Evolutionary conservation across 2,329 filamentous ascomycete genomes (phyloP).

Genomic region (Xylariaceae sp.): DNA sequence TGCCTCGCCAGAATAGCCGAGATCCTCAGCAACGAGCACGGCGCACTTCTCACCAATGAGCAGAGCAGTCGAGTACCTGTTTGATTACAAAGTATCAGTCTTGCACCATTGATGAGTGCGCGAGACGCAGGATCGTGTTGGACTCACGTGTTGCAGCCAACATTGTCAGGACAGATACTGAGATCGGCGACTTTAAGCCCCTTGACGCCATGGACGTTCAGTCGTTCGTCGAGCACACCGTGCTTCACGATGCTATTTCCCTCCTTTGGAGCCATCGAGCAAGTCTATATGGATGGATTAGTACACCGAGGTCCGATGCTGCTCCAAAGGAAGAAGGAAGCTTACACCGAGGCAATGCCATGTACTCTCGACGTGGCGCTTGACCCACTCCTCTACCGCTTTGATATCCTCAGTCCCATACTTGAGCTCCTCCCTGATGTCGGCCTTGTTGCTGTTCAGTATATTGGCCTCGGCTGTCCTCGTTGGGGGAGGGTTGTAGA

Average conservation of each 20-base stretch:
- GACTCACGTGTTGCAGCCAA: conserved; percentile 60
- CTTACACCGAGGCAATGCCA: conserved; percentile 58
- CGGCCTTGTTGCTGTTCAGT: conserved; percentile 60
- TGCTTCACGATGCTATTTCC: conserved; percentile 78
- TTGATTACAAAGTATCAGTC: too few relatives aligned
- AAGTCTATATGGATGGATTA: conserved; percentile 42
- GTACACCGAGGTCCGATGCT: not conserved
- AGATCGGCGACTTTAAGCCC: conserved; percentile 73
- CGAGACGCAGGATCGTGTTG: not conserved
- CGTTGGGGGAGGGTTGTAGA: conserved; percentile 50
- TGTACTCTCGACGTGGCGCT: conserved; percentile 70
- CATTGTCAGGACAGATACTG: conserved; percentile 72
- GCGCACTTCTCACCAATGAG: conserved; percentile 73
- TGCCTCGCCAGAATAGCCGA: conserved; percentile 66
- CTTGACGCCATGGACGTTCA: conserved; percentile 73
- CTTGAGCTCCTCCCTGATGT: conserved; percentile 56
- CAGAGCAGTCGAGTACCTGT: conserved; percentile 61
- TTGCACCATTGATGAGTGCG: conserved; percentile 6
- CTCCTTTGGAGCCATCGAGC: conserved; percentile 69
- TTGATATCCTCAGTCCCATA: conserved; percentile 60
- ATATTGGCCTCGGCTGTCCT: conserved; percentile 39
- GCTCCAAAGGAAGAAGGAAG: conserved; percentile 1
- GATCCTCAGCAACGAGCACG: conserved; percentile 63
- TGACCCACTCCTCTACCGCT: conserved; percentile 63
- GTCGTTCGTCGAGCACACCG: conserved; percentile 69